Evolutionary conservation across 192 early-diverging fungal species (phyloP).

Genomic region (Blastocladiella britannica): DNA sequence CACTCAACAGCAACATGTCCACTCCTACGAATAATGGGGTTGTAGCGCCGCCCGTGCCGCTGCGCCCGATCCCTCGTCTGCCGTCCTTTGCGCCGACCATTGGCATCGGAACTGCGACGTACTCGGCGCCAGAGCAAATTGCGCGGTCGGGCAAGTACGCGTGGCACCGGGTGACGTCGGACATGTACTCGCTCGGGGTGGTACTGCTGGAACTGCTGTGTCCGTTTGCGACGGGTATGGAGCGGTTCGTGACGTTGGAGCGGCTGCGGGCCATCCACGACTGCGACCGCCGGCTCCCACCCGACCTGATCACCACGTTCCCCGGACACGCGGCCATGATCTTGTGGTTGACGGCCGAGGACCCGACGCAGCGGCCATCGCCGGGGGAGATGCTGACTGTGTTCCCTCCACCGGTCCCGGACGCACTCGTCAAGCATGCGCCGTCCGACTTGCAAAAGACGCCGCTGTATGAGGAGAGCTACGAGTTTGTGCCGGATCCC

Average conservation of each 20-base stretch:
- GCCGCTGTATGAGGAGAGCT: too few species aligned
- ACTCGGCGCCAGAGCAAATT: constrained; percentile 8
- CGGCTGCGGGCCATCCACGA: constrained; percentile 24
- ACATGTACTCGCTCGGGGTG: constrained; percentile 91
- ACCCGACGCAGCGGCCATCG: constrained; percentile 46
- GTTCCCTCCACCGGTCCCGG: neutral
- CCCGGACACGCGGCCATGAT: constrained; percentile 45
- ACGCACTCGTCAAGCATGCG: too few species aligned
- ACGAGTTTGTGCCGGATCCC: too few species aligned
- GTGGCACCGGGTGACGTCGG: constrained; percentile 25
- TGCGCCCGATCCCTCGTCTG: too few species aligned
- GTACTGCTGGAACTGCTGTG: constrained; percentile 88
- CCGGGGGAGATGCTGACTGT: constrained; percentile 37
- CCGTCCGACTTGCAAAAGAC: too few species aligned
- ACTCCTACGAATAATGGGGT: too few species aligned
- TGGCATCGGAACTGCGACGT: constrained; percentile 6
- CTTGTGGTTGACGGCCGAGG: constrained; percentile 55
- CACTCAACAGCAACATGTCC: too few species aligned
- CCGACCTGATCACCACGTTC: constrained; percentile 1
- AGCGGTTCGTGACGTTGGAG: constrained; percentile 48
- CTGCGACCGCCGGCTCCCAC: neutral
- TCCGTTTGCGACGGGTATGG: constrained; percentile 76
- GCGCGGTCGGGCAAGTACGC: neutral
- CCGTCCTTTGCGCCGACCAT: constrained; percentile 1
- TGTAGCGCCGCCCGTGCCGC: too few species aligned